phyloP scores from a whole-genome alignment of 148 eudicot species.

The Rhododendron kiyosumense region DNA sequence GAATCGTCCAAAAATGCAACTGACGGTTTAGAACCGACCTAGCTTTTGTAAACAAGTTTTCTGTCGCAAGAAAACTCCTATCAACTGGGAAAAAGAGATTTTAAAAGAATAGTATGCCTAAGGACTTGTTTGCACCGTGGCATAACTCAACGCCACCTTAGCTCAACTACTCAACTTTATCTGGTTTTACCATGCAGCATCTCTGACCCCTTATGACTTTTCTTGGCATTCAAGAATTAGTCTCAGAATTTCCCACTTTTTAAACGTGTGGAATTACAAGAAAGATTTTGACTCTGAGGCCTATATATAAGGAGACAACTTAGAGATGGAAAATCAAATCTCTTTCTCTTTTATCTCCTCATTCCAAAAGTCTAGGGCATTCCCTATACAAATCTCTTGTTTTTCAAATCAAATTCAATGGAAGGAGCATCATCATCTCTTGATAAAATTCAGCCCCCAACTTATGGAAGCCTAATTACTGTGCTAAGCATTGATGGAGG shows the following conservation, averaged over 20 bases:
- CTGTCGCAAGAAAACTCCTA: slow-evolving; percentile 1
- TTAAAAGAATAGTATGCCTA: not conserved
- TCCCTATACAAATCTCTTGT: not conserved
- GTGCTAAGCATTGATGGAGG: slow-evolving; percentile 39
- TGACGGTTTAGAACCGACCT: no score
- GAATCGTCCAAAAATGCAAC: no score
- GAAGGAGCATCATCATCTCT: not conserved
- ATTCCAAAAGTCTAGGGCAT: not conserved
- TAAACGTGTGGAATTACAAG: not conserved
- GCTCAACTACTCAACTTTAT: not conserved
- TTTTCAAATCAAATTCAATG: not conserved
- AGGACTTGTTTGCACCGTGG: not conserved
- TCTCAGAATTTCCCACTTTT: not conserved
- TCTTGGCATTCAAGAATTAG: not conserved
- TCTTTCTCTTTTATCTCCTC: not conserved
- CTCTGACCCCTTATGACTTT: not conserved
- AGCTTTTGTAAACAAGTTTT: not conserved
- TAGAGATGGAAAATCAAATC: not conserved
- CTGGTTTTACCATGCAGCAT: not conserved
- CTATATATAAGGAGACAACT: slow-evolving; percentile 1
- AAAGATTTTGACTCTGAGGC: not conserved
- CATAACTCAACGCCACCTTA: not conserved
- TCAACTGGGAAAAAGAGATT: not conserved
- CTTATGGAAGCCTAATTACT: slow-evolving; percentile 8
- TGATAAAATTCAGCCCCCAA: slow-evolving; percentile 7